phyloP scores from a whole-genome alignment of 2,329 filamentous ascomycete genomes.

The Elsinoe perseae region DNA sequence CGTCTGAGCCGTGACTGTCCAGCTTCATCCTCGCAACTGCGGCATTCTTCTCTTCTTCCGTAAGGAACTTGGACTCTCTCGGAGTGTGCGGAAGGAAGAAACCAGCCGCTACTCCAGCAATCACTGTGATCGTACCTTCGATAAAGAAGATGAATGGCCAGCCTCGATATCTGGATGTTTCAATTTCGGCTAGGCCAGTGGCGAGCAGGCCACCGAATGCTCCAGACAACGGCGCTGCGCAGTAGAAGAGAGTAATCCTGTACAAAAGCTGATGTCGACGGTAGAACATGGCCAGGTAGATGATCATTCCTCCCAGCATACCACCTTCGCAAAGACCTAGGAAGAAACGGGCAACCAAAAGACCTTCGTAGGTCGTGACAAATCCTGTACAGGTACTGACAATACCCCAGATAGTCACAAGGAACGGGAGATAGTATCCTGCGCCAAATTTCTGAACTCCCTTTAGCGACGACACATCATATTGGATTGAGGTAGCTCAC shows the following conservation, averaged over 20 bases:
- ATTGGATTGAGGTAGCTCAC: constrained; percentile 29
- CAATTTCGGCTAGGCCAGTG: constrained; percentile 35
- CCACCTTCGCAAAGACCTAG: constrained; percentile 38
- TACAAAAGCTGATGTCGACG: constrained; percentile 35
- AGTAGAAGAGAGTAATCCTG: constrained; percentile 33
- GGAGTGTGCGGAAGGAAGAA: constrained; percentile 48
- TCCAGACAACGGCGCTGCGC: constrained; percentile 32
- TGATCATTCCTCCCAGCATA: constrained; percentile 30
- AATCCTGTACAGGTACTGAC: constrained; percentile 36
- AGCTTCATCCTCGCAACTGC: constrained; percentile 25
- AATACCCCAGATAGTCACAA: constrained; percentile 36
- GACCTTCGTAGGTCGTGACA: constrained; percentile 34
- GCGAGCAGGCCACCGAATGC: constrained; percentile 39
- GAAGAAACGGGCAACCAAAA: constrained; percentile 36
- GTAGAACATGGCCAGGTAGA: constrained; percentile 38
- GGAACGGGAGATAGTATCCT: constrained; percentile 34
- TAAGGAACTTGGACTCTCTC: constrained; percentile 37
- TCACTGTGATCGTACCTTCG: constrained; percentile 52
- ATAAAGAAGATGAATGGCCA: constrained; percentile 36
- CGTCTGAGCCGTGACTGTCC: constrained; percentile 21
- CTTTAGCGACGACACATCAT: constrained; percentile 21
- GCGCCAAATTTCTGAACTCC: constrained; percentile 28
- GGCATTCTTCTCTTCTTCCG: constrained; percentile 22
- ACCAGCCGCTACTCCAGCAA: constrained; percentile 48
- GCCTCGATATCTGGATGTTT: constrained; percentile 31